phyloP scores from a whole-genome alignment of 1,284 basidiomycete genomes.

The Ustilago crameri region DNA sequence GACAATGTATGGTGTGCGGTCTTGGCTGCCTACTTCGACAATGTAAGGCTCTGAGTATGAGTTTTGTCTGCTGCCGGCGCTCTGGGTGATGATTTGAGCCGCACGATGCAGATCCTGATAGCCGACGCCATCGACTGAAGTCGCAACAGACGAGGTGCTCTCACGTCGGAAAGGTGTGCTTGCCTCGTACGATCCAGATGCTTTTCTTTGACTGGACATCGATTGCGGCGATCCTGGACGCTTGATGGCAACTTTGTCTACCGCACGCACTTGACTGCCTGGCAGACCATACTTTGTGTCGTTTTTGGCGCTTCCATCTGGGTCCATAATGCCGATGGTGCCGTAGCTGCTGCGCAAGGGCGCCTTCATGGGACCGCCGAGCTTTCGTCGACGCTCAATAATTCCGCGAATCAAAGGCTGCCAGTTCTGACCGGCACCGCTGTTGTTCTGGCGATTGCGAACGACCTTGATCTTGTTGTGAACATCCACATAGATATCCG shows the following conservation, averaged over 20 bases:
- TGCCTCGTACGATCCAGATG: constrained; percentile 23
- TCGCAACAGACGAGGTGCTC: constrained; percentile 30
- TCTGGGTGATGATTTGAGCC: constrained; percentile 18
- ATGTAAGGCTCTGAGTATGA: constrained; percentile 52
- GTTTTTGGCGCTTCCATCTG: constrained; percentile 11
- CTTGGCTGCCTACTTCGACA: constrained; percentile 56
- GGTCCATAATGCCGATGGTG: constrained; percentile 39
- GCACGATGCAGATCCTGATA: constrained; percentile 33
- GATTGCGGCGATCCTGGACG: constrained; percentile 45
- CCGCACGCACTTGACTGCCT: constrained; percentile 25
- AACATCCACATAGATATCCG: constrained; percentile 66
- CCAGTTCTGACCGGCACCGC: constrained; percentile 50
- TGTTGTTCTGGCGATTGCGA: constrained; percentile 33
- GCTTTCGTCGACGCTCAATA: constrained; percentile 65
- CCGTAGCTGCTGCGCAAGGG: constrained; percentile 60
- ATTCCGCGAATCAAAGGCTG: constrained; percentile 66
- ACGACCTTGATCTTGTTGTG: constrained; percentile 64
- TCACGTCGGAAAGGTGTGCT: constrained; percentile 30
- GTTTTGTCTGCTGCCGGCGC: constrained; percentile 24
- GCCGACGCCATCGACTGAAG: constrained; percentile 23
- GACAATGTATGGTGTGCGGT: constrained; percentile 37
- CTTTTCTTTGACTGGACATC: constrained; percentile 15
- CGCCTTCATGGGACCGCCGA: constrained; percentile 53
- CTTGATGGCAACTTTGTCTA: constrained; percentile 63
- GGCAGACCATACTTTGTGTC: constrained; percentile 47